Percentiles rank a stretch among this genome's conserved stretches.
These are phyloP conservation scores for Xylariales sp. DNA, from an alignment of 2,329 filamentous ascomycete genomes.

Conservation along the genomic window DNA sequence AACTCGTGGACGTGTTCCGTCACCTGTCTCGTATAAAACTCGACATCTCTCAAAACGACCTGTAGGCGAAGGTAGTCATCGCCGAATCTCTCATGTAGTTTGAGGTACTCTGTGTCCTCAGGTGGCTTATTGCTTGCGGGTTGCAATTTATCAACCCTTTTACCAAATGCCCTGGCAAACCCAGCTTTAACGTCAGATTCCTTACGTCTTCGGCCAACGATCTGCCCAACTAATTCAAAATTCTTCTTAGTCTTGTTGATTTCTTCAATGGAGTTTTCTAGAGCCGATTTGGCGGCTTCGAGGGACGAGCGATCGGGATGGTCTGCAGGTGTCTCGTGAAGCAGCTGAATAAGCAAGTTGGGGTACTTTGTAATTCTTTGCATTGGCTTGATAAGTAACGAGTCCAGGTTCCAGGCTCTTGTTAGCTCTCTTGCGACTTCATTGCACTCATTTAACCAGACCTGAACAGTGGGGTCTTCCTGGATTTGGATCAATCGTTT, in stretches of 20 bases:
- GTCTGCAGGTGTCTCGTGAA: conserved; percentile 81
- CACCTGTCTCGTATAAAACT: conserved; percentile 87
- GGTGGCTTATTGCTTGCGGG: conserved; percentile 69
- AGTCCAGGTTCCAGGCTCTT: conserved; percentile 93
- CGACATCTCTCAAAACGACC: conserved; percentile 92
- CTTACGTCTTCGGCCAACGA: conserved; percentile 85
- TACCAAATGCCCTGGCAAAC: conserved; percentile 88
- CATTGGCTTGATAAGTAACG: conserved; percentile 95
- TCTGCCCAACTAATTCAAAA: conserved; percentile 90
- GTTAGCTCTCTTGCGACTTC: conserved; percentile 93
- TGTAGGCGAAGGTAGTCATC: conserved; percentile 94
- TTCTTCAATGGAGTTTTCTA: conserved; percentile 78
- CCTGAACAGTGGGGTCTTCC: conserved; percentile 72
- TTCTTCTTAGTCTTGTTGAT: conserved; percentile 98
- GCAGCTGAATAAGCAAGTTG: conserved; percentile 81
- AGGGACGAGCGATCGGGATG: conserved; percentile 85
- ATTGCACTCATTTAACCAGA: conserved; percentile 95
- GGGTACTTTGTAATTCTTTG: conserved; percentile 96
- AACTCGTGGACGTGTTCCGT: conserved; percentile 84
- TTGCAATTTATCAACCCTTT: conserved; percentile 86
- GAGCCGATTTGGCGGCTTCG: conserved; percentile 59
- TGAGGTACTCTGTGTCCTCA: conserved; percentile 85
- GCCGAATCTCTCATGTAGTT: conserved; percentile 85
- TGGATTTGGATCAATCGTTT: conserved; percentile 72
- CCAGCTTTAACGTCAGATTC: conserved; percentile 89